These are phyloP conservation scores for Pythium rhizo-oryzae DNA, from an alignment of 352 stramenopile genomes.

Conservation along the genomic window DNA sequence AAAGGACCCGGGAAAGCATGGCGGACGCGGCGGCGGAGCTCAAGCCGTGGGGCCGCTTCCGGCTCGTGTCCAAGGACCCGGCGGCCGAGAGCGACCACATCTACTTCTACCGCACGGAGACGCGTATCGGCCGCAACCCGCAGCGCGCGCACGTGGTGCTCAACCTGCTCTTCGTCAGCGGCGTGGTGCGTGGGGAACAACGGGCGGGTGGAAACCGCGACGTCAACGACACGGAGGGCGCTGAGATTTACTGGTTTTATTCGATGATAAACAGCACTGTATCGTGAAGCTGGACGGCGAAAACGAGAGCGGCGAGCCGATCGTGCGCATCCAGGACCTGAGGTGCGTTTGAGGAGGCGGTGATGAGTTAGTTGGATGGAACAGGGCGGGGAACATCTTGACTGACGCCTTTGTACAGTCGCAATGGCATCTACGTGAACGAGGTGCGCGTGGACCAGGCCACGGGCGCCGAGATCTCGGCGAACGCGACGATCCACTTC, in stretches of 20 bases:
- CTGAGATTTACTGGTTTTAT: too few relatives aligned
- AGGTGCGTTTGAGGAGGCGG: conserved; percentile 55
- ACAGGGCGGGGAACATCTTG: neutral
- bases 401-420: conserved; percentile 28
- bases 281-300: conserved; percentile 42
- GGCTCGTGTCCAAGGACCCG: conserved; percentile 56
- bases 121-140: conserved; percentile 58
- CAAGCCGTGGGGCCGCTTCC: conserved; percentile 61
- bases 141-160: conserved; percentile 53
- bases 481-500: conserved; percentile 69
- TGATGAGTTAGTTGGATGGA: too few relatives aligned
- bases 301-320: conserved; percentile 30
- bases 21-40: too few relatives aligned
- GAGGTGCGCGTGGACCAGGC: conserved; percentile 52
- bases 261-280: conserved; percentile 56
- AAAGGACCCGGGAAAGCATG: neutral
- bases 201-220: conserved; percentile 1
- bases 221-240: too few relatives aligned
- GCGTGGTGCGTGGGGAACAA: conserved; percentile 55
- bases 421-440: conserved; percentile 78
- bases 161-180: conserved; percentile 67
- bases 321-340: conserved; percentile 52
- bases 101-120: conserved; percentile 48
- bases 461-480: conserved; percentile 32
- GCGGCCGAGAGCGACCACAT: conserved; percentile 63